Base-by-base conservation (phyloP, 2,329 filamentous ascomycete species). In the Phoma sp. region DNA sequence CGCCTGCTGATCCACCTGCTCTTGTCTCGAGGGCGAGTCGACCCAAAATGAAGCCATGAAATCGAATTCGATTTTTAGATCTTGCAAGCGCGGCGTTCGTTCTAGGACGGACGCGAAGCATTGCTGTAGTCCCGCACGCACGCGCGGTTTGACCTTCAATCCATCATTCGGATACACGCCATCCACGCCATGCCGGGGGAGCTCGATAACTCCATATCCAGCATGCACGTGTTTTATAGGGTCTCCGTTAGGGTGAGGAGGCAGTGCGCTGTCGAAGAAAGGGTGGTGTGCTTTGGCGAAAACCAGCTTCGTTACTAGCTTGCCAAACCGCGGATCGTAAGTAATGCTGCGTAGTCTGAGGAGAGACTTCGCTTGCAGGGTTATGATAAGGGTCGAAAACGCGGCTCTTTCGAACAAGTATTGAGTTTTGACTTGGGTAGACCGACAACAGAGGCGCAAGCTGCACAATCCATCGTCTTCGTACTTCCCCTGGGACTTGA, bases 11-110 rank as follows among this genome's bases (percentile, higher is more conserved):
- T 33, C 14, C 27, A 47, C 10, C 8, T 47, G 35, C 14, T 40
- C 44, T n/a, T 39, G 36, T 8, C 44, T 35, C 14, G 25, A 32
- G 3, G 44, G 44, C 7, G 35, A 23, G 4, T 39, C 35, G 6
- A 39, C n/a, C 44, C 36, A 47, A 24, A 47, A 39, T 10, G 25
- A 47, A 10, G 44, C 35, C 18, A 47, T 24, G 36, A 47, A 33
- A n/a, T 30, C 24, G 9, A 36, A 4, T 11, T 47, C 25, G 18
- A 47, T 33, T 4, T 30, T 8, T 3, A 47, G 11, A 2, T 39
- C 36, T 14, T 24, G 23, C 0, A 47, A 10, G 8, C 32, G 23
- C 14, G 25, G 7, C 14, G 36, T 14, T 2, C 3, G 8, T 1
- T 24, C 8, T 25, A 29, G 32, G 18, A 33, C 23, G 1, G 1